These are phyloP conservation scores for Nakazawaea anatomiae DNA, from an alignment of 805 yeast species.

Conservation along the genomic window DNA sequence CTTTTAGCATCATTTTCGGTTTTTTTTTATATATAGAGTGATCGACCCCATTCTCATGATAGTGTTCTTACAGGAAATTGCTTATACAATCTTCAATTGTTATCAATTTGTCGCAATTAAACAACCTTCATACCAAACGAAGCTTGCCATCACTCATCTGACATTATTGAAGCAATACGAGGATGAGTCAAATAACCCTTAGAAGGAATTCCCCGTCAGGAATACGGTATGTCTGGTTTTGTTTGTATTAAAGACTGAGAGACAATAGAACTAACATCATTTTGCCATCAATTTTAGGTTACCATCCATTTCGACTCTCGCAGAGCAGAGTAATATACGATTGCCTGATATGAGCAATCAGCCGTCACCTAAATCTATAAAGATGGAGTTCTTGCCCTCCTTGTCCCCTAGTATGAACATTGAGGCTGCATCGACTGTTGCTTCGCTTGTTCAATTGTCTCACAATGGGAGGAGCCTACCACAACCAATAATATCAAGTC, in stretches of 20 bases:
- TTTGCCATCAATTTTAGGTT: background rate
- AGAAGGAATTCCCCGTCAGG: background rate
- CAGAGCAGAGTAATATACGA: slow-evolving; percentile 7
- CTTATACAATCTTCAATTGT: too few relatives aligned
- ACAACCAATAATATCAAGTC: slow-evolving; percentile 3
- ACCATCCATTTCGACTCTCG: slow-evolving; percentile 7
- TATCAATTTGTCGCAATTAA: too few relatives aligned
- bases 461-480: slow-evolving; percentile 5
- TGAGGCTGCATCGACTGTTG: background rate
- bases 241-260: too few relatives aligned
- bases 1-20: too few relatives aligned
- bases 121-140: too few relatives aligned
- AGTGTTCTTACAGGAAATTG: too few relatives aligned
- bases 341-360: slow-evolving; percentile 4
- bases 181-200: background rate
- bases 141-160: background rate
- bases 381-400: background rate
- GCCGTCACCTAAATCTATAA: background rate
- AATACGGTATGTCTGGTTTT: background rate
- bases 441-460: slow-evolving; percentile 7
- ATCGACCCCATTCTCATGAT: too few relatives aligned
- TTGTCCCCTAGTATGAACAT: background rate
- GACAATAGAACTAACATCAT: too few relatives aligned
- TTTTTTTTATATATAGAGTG: too few relatives aligned
- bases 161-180: background rate